Base-by-base conservation (phyloP, 331 rosid genomes). In the Telfairia occidentalis region DNA sequence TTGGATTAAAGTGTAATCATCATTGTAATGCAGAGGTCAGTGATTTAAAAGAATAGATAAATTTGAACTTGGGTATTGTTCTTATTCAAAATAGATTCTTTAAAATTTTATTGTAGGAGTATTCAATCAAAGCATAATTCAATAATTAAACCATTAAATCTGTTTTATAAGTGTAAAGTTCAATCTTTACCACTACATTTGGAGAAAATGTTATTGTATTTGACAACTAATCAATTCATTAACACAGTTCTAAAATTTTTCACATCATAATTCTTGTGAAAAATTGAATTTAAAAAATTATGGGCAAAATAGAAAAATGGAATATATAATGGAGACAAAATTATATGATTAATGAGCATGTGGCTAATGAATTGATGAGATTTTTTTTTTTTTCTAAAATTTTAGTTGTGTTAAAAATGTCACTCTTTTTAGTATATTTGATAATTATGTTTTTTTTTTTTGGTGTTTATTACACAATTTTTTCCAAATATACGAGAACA, bases 1-100 rank as follows among this genome's bases (percentile, higher is more conserved):
- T 45, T 71, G 75, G 28, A 71, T 46, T 46, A 71, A 71, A 71
- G 43, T 46, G 4, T 48, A 30, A 66, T 66, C 73, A 21, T 66
- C 73, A 23, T 42, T 23, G 21, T 66, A 66, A 67, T 38, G 50
- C 26, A 37, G 10, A 9, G 71, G 3, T 37, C 2, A 4, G 32
- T 38, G 50, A 65, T 65, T 64, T 9, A 37, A 38, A 64, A 19
- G 0, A 65, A 37, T 37, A 10, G 5, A 38, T 4, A 28, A 28
- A 4, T 58, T 57, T 57, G 9, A 4, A 57, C 29, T 7, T 2
- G 2, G 6, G 15, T 54, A 2, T 46, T 48, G 8, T 48, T 48
- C 21, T 45, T 45, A 45, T 12, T 11, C 12, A 37, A 37, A 5
- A 5, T 4, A 37, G 42, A 37, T 5, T 37, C 26, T 26, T 19